Evolutionary conservation across 768 basidiomycete species (phyloP), one percentile per base, ranked within the genome.

Genomic region (Boletus rufocinnamomeus): DNA sequence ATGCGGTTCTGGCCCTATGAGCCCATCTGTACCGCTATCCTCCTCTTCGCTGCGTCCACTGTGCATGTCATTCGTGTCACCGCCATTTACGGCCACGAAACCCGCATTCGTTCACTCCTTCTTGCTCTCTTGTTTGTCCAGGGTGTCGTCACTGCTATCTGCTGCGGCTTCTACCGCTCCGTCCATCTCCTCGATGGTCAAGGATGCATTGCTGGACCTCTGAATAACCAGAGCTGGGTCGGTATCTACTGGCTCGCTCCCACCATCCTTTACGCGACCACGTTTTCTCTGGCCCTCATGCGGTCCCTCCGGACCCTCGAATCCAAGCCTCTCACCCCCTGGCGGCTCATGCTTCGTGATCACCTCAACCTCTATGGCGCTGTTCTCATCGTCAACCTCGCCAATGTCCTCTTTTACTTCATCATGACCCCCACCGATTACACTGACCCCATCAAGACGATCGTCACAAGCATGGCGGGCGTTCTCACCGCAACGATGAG

Each of bases 311-410:
- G 48, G 44, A 69, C 68, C 27, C 68, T 68, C 32, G 59, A 62
- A 19, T 37, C 54, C 54, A 91, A 88, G 65, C 81, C 75, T 2
- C 73, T 91, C 54, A 79, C 77, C 54, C 78, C 80, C 32, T 93
- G 91, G 91, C 91, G 92, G 68, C 80, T 93, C 64, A 93, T 93
- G 90, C 88, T 93, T 60, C 89, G 92, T 59, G 91, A 93, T 69
- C 89, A 90, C 17, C 83, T 93, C 63, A 93, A 93, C 75, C 84
- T 93, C 58, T 93, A 93, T 67, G 89, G 83, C 56, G 86, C 91
- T 37, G 83, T 93, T 72, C 87, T 84, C 80, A 64, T 86, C 63
- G 87, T 93, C 64, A 91, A 94, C 80, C 81, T 91, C 74, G 79
- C 81, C 76, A 94, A 93, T 78, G 80, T 91, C 71, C 74, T 92